phyloP scores from a whole-genome alignment of 1,284 basidiomycete genomes.

The Takashimella tepidaria region DNA sequence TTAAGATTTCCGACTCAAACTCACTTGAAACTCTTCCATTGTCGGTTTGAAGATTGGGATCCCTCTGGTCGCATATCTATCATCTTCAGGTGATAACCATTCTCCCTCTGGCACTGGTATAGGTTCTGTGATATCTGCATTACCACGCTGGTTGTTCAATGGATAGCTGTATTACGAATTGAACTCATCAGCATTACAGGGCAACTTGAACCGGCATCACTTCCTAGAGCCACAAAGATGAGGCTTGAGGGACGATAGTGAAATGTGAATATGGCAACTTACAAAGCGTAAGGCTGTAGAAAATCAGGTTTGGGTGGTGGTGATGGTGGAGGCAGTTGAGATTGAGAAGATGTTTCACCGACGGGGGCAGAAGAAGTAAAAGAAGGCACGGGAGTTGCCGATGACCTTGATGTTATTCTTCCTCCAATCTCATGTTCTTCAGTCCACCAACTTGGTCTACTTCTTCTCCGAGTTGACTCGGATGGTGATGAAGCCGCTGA shows the following conservation, averaged over 20 bases:
- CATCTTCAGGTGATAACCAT: conserved; percentile 63
- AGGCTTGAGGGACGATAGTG: too few relatives aligned
- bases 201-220: too few relatives aligned
- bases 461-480: not conserved
- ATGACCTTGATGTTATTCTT: not conserved
- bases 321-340: not conserved
- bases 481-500: too few relatives aligned
- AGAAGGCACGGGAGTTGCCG: not conserved
- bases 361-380: not conserved
- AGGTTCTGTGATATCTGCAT: conserved; percentile 2
- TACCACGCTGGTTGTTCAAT: conserved; percentile 20
- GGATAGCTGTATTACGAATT: conserved; percentile 15
- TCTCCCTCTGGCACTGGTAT: conserved; percentile 5
- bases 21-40: conserved; percentile 67
- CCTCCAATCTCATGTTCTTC: not conserved
- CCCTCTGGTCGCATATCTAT: conserved; percentile 75
- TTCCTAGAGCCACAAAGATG: not conserved
- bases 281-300: conserved; percentile 18
- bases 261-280: too few relatives aligned
- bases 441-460: not conserved
- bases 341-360: not conserved
- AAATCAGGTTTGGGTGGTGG: conserved; percentile 3
- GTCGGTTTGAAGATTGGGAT: conserved; percentile 91
- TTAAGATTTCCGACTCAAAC: conserved; percentile 9
- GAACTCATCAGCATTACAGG: not conserved